phyloP scores from a whole-genome alignment of 345 rosid species.

The Ailanthus altissimus region DNA sequence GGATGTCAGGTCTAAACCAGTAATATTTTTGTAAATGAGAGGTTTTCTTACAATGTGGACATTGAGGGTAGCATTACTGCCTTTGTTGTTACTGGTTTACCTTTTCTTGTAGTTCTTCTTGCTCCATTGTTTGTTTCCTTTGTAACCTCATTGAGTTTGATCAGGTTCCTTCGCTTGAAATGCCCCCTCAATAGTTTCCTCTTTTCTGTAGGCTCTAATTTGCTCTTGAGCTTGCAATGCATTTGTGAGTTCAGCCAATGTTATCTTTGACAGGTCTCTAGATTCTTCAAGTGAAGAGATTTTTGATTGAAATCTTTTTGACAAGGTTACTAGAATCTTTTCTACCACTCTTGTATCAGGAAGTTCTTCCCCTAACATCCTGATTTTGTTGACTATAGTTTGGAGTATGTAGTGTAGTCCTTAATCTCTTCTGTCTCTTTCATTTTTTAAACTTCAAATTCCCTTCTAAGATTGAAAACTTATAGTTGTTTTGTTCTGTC shows the following conservation, averaged over 20 bases:
- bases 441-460: conserved; percentile 5
- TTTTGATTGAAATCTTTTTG: too few relatives aligned
- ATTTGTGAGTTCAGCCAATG: background rate
- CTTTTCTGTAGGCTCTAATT: background rate
- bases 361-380: background rate
- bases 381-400: background rate
- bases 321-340: background rate
- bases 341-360: background rate
- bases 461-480: background rate
- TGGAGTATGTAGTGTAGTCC: background rate
- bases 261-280: background rate
- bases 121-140: background rate
- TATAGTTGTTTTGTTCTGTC: background rate
- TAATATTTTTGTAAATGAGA: background rate
- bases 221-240: background rate
- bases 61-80: background rate
- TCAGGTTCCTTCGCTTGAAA: background rate
- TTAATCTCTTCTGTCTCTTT: background rate
- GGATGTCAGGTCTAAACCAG: background rate
- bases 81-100: background rate
- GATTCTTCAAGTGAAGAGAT: background rate
- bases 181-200: too few relatives aligned
- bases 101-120: background rate
- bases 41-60: background rate
- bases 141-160: background rate